phyloP scores from a whole-genome alignment of 169 alveolate species.

The Babesia sp. region DNA sequence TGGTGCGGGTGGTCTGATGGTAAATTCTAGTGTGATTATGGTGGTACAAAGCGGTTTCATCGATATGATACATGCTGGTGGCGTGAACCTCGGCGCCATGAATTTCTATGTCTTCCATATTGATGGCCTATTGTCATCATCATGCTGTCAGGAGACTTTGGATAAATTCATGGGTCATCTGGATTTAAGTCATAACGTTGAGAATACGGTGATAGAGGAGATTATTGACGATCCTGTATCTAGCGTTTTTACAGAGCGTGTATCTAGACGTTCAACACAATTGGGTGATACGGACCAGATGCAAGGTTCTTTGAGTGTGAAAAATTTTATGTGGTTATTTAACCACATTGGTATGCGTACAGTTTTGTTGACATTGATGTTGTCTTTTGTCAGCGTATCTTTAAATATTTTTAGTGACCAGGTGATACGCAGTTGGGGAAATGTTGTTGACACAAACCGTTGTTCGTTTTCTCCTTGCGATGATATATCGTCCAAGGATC shows the following conservation, averaged over 20 bases:
- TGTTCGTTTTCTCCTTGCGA: neutral
- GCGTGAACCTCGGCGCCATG: neutral
- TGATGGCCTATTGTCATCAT: neutral
- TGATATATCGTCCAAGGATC: neutral
- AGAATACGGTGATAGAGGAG: neutral
- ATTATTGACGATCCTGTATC: neutral
- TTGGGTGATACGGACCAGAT: constrained; percentile 15
- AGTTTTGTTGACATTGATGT: constrained; percentile 8
- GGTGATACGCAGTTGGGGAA: constrained; percentile 50
- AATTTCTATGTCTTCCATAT: constrained; percentile 14
- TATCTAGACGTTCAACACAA: neutral
- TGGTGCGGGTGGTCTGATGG: constrained; percentile 45
- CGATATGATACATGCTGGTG: constrained; percentile 11
- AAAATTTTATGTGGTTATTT: constrained; percentile 53
- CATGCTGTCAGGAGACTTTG: neutral
- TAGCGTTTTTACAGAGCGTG: neutral
- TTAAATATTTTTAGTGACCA: constrained; percentile 48
- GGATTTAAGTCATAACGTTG: neutral
- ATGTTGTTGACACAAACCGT: constrained; percentile 1
- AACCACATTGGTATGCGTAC: constrained; percentile 44
- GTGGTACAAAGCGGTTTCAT: constrained; percentile 28
- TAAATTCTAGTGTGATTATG: constrained; percentile 29
- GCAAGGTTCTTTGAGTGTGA: constrained; percentile 13
- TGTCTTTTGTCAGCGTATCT: constrained; percentile 37
- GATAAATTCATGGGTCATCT: constrained; percentile 5